Percentiles rank a stretch among this genome's conserved stretches.
phyloP scores from a whole-genome alignment of 225 moss, liverwort and hornwort genomes.

The Anthoceros angustus region DNA sequence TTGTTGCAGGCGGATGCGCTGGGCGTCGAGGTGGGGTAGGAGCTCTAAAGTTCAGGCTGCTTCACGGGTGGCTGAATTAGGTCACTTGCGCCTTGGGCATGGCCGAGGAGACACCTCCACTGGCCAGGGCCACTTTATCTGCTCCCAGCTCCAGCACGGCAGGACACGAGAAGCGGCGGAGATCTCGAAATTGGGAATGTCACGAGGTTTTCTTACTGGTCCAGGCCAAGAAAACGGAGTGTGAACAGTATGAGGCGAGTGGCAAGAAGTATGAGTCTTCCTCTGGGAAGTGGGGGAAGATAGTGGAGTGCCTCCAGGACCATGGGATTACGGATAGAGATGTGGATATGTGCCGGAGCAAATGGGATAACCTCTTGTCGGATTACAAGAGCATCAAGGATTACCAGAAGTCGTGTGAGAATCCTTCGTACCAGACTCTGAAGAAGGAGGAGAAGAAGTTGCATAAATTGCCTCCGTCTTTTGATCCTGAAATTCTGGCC shows the following conservation, averaged over 20 bases:
- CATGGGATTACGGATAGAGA: slow-evolving; percentile 7
- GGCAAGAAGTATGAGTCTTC: slow-evolving; percentile 5
- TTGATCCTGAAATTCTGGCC: slow-evolving; percentile 4
- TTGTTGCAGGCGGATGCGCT: too few species aligned
- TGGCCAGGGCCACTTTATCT: background rate
- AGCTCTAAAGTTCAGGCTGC: too few species aligned
- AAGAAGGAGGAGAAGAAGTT: slow-evolving; percentile 8
- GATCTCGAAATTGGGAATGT: slow-evolving; percentile 10
- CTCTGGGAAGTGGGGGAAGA: slow-evolving; percentile 7
- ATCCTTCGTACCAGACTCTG: slow-evolving; percentile 1
- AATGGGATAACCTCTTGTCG: slow-evolving; percentile 11
- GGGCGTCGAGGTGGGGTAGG: too few species aligned
- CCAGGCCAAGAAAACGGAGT: slow-evolving; percentile 9
- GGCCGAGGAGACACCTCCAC: background rate
- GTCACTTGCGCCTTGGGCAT: background rate
- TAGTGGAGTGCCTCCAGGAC: slow-evolving; percentile 1
- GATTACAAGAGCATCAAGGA: slow-evolving; percentile 9
- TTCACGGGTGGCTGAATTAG: background rate
- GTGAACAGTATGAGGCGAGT: slow-evolving; percentile 1
- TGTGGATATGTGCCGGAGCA: slow-evolving; percentile 9
- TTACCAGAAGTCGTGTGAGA: background rate
- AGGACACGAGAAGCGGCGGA: slow-evolving; percentile 4
- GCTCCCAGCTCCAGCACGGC: background rate
- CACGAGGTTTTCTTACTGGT: slow-evolving; percentile 9
- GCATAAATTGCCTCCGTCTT: slow-evolving; percentile 6